phyloP scores from a whole-genome alignment of 345 rosid species.

The Ceriops decandra region DNA sequence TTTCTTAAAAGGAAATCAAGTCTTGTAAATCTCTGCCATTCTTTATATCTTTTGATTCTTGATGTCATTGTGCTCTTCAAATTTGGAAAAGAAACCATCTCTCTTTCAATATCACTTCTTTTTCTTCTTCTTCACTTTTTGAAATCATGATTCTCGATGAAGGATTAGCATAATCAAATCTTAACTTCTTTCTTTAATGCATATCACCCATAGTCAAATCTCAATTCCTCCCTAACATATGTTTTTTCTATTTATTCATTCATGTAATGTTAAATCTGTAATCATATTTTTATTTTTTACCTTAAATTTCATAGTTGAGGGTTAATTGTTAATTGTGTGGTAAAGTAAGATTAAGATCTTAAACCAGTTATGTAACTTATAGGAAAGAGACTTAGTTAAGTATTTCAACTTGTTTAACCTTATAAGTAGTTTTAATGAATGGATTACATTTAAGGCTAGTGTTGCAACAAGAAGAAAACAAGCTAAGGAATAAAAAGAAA shows the following conservation, averaged over 20 bases:
- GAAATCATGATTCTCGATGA: constrained; percentile 55
- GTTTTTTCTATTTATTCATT: constrained; percentile 3
- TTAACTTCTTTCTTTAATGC: constrained; percentile 71
- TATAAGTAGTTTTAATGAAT: constrained; percentile 84
- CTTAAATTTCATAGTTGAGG: background rate
- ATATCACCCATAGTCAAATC: constrained; percentile 71
- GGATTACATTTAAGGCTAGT: constrained; percentile 99
- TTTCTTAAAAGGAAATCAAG: constrained; percentile 32
- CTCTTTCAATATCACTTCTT: constrained; percentile 10
- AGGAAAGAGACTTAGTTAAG: constrained; percentile 87
- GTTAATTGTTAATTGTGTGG: constrained; percentile 10
- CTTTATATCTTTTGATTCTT: constrained; percentile 9
- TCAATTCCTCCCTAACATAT: constrained; percentile 77
- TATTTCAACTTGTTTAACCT: constrained; percentile 77
- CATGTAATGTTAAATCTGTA: background rate
- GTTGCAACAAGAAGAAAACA: constrained; percentile 20
- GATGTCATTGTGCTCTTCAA: constrained; percentile 20
- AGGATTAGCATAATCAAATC: constrained; percentile 72
- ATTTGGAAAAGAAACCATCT: constrained; percentile 24
- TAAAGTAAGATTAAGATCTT: constrained; percentile 79
- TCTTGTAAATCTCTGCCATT: constrained; percentile 49
- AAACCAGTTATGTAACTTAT: constrained; percentile 82
- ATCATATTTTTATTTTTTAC: background rate
- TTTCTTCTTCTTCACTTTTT: background rate
- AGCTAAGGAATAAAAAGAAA: too few species aligned